Percentiles rank a stretch among this genome's conserved stretches.
phyloP scores from a whole-genome alignment of 306 rosid genomes.

The Cucurbita moschata region DNA sequence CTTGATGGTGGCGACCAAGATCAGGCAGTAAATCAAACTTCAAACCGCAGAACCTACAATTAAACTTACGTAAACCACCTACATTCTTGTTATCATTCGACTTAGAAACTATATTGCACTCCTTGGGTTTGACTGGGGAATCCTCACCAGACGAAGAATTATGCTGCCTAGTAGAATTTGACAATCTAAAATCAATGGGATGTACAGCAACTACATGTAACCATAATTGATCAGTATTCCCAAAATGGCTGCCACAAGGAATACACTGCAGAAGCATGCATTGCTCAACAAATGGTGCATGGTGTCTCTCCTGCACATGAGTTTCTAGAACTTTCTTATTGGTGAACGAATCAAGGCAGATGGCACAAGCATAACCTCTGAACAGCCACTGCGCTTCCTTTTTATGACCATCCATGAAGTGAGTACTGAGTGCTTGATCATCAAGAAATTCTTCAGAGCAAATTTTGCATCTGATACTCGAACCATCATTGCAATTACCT shows the following conservation, averaged over 20 bases:
- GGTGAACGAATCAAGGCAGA: constrained; percentile 92
- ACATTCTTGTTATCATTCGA: constrained; percentile 41
- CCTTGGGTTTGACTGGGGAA: constrained; percentile 42
- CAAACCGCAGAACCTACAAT: constrained; percentile 92
- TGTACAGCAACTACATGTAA: constrained; percentile 70
- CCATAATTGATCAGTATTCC: constrained; percentile 76
- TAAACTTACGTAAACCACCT: constrained; percentile 46
- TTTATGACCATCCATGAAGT: constrained; percentile 91
- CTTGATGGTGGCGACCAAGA: constrained; percentile 98
- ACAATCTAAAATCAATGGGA: constrained; percentile 47
- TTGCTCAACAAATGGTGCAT: constrained; percentile 80
- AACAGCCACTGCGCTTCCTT: constrained; percentile 99
- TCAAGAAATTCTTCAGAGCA: constrained; percentile 57
- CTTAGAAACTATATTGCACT: constrained; percentile 30
- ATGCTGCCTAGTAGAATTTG: constrained; percentile 38
- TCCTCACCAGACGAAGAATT: constrained; percentile 33
- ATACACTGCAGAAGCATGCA: constrained; percentile 97
- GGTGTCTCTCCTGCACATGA: constrained; percentile 99
- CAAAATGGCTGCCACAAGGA: constrained; percentile 90
- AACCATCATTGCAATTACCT: constrained; percentile 31
- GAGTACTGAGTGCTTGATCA: constrained; percentile 67
- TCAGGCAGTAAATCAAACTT: constrained; percentile 95
- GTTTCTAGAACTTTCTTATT: constrained; percentile 71
- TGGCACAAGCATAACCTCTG: constrained; percentile 93
- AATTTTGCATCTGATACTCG: constrained; percentile 58